Evolutionary conservation across 2,329 filamentous ascomycete species (phyloP).

Genomic region (Stachybotrys echinatus): DNA sequence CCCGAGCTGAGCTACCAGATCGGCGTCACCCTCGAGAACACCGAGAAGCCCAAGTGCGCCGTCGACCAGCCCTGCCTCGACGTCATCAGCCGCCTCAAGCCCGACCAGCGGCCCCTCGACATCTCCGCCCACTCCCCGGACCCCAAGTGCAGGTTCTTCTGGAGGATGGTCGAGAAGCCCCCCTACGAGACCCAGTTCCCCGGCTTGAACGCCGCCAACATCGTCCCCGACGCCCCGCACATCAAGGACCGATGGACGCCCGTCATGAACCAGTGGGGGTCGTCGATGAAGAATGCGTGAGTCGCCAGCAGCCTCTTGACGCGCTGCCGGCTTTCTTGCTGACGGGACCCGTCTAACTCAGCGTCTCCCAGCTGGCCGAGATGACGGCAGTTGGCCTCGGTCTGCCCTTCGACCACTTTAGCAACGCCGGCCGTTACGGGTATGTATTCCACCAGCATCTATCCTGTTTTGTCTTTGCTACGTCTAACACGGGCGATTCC

Average conservation of each 20-base stretch:
- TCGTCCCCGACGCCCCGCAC: constrained; percentile 43
- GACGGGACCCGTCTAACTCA: constrained; percentile 17
- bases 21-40: constrained; percentile 58
- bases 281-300: constrained; percentile 55
- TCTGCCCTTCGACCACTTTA: constrained; percentile 47
- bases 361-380: constrained; percentile 50
- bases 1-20: constrained; percentile 56
- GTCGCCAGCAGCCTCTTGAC: constrained; percentile 15
- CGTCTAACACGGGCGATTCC: not conserved
- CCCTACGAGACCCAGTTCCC: constrained; percentile 52
- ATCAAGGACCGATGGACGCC: constrained; percentile 47
- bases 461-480: not conserved
- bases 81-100: constrained; percentile 49
- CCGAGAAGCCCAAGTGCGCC: constrained; percentile 58
- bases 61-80: constrained; percentile 56
- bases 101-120: constrained; percentile 52
- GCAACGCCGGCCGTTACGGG: constrained; percentile 51
- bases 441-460: constrained; percentile 13
- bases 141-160: constrained; percentile 60
- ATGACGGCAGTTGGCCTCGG: constrained; percentile 55
- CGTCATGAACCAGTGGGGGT: constrained; percentile 53
- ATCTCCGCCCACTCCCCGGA: constrained; percentile 51
- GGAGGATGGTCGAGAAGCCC: constrained; percentile 50
- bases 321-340: not conserved
- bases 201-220: constrained; percentile 48